Percentiles rank a stretch among this genome's conserved stretches.
Conservation (phyloP, 139 green algal genomes). For the Protoeuglena noctilucae region DNA sequence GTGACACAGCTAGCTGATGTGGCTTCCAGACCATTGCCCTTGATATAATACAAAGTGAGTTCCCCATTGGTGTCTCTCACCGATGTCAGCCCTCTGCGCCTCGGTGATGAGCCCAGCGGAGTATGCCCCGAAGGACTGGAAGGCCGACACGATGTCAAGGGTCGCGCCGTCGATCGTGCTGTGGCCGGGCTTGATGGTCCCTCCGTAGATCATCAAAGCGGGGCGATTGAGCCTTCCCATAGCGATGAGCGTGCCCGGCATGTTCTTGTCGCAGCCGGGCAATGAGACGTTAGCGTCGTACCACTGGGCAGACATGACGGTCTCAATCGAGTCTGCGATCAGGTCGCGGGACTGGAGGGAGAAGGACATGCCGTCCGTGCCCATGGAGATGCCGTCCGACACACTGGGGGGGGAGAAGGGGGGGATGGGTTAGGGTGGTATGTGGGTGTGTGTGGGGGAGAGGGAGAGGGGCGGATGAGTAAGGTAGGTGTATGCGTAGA, state of each 20-base stretch:
- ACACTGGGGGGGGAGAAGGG: too few relatives aligned
- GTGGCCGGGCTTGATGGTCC: constrained; percentile 83
- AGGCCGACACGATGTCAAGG: constrained; percentile 90
- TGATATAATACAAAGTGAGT: too few relatives aligned
- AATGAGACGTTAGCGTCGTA: constrained; percentile 83
- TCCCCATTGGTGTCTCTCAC: too few relatives aligned
- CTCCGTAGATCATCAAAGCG: constrained; percentile 93
- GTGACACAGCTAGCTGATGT: too few relatives aligned
- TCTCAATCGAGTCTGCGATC: constrained; percentile 94
- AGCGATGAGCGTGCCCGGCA: constrained; percentile 91
- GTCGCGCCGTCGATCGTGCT: constrained; percentile 20
- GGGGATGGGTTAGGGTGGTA: too few relatives aligned
- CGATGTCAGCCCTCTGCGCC: constrained; percentile 68
- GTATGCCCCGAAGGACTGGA: constrained; percentile 85
- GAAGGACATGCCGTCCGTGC: constrained; percentile 95
- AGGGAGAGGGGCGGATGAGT: too few relatives aligned
- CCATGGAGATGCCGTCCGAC: constrained; percentile 94
- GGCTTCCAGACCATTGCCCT: too few relatives aligned
- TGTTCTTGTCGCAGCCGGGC: constrained; percentile 96
- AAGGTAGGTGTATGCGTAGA: too few relatives aligned
- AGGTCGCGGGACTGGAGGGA: constrained; percentile 71
- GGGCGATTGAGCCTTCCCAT: constrained; percentile 91
- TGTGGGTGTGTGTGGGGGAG: too few relatives aligned
- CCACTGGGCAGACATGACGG: constrained; percentile 88
- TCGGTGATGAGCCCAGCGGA: constrained; percentile 67